Percentiles rank a stretch among this genome's conserved stretches.
Conservation (phyloP, 305 asterid genomes). For the Fraxinus albicans region DNA sequence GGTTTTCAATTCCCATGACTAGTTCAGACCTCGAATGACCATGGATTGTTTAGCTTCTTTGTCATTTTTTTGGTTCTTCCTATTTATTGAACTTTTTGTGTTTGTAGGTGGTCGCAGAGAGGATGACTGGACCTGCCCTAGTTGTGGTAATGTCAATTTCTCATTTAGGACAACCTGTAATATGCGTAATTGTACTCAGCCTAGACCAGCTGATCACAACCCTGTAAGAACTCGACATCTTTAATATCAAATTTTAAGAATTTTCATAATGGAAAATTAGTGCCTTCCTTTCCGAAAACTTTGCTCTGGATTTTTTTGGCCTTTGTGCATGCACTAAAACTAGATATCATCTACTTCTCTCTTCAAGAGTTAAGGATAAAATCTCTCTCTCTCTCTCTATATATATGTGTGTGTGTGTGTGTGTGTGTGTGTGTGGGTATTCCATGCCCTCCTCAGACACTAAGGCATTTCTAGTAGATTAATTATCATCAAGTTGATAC, state of each 20-base stretch:
- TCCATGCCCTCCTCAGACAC: not conserved
- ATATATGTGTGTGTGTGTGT: no score
- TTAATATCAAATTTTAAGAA: not conserved
- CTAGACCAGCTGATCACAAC: constrained; percentile 90
- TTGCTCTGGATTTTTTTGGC: not conserved
- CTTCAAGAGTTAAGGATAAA: not conserved
- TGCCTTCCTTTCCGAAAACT: not conserved
- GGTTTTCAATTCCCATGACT: not conserved
- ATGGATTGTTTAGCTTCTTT: not conserved
- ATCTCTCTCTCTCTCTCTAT: not conserved
- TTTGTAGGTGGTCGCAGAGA: constrained; percentile 85
- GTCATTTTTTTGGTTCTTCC: not conserved
- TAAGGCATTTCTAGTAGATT: not conserved
- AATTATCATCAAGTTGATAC: not conserved
- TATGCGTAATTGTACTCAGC: constrained; percentile 93
- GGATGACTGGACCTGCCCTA: constrained; percentile 99
- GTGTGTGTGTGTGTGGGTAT: not conserved
- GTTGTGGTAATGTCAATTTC: constrained; percentile 87
- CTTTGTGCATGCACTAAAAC: not conserved
- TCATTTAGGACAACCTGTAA: constrained; percentile 95
- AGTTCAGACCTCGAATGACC: not conserved
- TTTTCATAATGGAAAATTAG: not conserved
- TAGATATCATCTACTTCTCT: not conserved
- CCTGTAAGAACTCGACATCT: constrained; percentile 44
- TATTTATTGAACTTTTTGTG: constrained; percentile 15